A percentile compares a stretch with the other conserved stretches of the same genome.
Conservation (phyloP, 441 rosid genomes). For the Hura crepitans region DNA sequence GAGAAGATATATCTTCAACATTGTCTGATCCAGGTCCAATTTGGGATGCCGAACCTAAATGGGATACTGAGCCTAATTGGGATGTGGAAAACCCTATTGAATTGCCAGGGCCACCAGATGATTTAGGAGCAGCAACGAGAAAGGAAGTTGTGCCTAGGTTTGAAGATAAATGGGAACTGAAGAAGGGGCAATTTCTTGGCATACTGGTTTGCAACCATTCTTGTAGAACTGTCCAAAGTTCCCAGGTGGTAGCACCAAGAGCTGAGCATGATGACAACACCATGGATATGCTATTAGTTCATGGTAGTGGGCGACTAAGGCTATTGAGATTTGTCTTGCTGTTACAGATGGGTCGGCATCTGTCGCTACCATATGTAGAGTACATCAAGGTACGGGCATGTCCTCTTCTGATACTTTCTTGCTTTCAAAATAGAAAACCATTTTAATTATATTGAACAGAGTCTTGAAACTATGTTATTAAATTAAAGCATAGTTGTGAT, state of each 20-base stretch:
- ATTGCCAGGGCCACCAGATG: conserved; percentile 75
- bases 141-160: conserved; percentile 48
- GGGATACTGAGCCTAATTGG: conserved; percentile 85
- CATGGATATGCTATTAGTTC: conserved; percentile 86
- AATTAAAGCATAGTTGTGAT: neutral
- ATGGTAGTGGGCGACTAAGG: conserved; percentile 80
- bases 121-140: conserved; percentile 55
- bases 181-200: conserved; percentile 84
- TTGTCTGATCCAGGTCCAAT: conserved; percentile 95
- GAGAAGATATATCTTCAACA: conserved; percentile 92
- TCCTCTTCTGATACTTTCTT: conserved; percentile 13
- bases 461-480: conserved; percentile 2
- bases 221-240: conserved; percentile 88
- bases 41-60: conserved; percentile 95
- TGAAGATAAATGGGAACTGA: conserved; percentile 68
- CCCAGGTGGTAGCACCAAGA: conserved; percentile 94
- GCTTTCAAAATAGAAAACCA: neutral
- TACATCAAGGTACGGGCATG: conserved; percentile 67
- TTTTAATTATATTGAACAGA: neutral
- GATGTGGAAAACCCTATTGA: conserved; percentile 73
- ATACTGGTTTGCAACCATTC: conserved; percentile 94
- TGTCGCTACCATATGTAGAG: conserved; percentile 89
- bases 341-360: conserved; percentile 80
- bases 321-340: conserved; percentile 77
- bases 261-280: conserved; percentile 82